Percentiles rank a stretch among this genome's conserved stretches.
Evolutionary conservation across 1,139 yeast genomes (phyloP).

Genomic region (Waltiozyma sp.): DNA sequence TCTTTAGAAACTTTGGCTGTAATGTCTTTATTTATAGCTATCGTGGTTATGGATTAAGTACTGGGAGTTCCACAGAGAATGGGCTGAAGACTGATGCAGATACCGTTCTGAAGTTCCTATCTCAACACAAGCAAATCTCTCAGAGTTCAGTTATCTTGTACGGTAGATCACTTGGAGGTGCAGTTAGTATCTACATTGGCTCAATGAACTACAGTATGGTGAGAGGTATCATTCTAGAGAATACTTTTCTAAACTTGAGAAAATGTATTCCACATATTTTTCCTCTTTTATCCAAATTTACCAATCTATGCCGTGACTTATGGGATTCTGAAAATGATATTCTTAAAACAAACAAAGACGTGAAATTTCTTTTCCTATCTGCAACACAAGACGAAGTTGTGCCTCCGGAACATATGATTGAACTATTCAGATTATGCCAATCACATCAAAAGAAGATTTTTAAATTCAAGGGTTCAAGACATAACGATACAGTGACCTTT

Average conservation of each 20-base stretch:
- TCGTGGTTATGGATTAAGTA: constrained; percentile 83
- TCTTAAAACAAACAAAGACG: constrained; percentile 33
- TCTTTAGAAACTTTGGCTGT: constrained; percentile 53
- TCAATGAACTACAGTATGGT: constrained; percentile 39
- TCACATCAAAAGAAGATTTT: constrained; percentile 35
- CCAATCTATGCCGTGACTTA: constrained; percentile 58
- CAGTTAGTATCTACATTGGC: constrained; percentile 80
- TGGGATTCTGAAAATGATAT: constrained; percentile 77
- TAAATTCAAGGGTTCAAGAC: constrained; percentile 50
- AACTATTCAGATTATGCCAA: constrained; percentile 40
- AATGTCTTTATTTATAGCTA: constrained; percentile 84
- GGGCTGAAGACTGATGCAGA: constrained; percentile 83
- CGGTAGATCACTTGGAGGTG: constrained; percentile 93
- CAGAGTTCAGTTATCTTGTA: constrained; percentile 54
- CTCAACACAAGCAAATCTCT: constrained; percentile 38
- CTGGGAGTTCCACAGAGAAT: constrained; percentile 64
- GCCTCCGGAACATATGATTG: constrained; percentile 76
- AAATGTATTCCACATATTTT: constrained; percentile 78
- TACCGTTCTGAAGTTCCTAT: constrained; percentile 51
- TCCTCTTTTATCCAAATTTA: constrained; percentile 51
- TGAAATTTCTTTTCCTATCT: constrained; percentile 63
- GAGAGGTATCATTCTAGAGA: constrained; percentile 66
- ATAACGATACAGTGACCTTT: constrained; percentile 72
- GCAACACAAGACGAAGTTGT: constrained; percentile 83
- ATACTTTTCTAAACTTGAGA: constrained; percentile 70